phyloP scores from a whole-genome alignment of 495 filamentous ascomycete species.

The Penicillium chermesinum region DNA sequence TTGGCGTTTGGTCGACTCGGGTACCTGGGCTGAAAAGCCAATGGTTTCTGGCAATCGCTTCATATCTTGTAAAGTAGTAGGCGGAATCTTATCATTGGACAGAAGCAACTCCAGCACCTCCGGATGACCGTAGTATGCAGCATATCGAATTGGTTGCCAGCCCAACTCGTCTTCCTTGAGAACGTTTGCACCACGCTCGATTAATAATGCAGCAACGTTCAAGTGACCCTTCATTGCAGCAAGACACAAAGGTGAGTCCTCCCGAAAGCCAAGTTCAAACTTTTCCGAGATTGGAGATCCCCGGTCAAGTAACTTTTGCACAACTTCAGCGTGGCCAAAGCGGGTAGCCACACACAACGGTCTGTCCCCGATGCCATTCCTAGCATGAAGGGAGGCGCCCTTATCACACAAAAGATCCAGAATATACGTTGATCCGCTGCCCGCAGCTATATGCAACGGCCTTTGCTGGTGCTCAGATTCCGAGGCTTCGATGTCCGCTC shows the following conservation, averaged over 20 bases:
- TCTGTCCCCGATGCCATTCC: conserved; percentile 35
- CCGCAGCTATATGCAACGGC: conserved; percentile 39
- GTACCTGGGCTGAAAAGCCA: conserved; percentile 11
- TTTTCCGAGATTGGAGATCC: conserved; percentile 31
- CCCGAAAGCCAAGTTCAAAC: conserved; percentile 22
- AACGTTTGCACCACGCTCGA: conserved; percentile 34
- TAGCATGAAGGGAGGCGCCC: conserved; percentile 33
- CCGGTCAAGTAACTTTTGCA: conserved; percentile 33
- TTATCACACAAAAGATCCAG: conserved; percentile 35
- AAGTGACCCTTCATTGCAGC: conserved; percentile 38
- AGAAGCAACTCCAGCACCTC: conserved; percentile 28
- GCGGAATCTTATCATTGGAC: conserved; percentile 11
- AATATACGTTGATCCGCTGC: conserved; percentile 25
- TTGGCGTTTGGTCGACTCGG: not conserved
- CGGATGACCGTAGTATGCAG: conserved; percentile 36
- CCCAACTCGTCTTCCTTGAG: conserved; percentile 36
- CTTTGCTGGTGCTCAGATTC: conserved; percentile 23
- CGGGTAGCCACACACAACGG: conserved; percentile 34
- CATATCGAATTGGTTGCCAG: conserved; percentile 38
- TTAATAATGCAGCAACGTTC: conserved; percentile 30
- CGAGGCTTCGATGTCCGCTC: conserved; percentile 36
- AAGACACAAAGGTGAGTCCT: conserved; percentile 41
- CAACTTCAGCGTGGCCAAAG: conserved; percentile 32
- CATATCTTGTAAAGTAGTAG: conserved; percentile 8
- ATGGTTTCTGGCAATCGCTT: conserved; percentile 16